Percentiles rank a stretch among this genome's conserved stretches.
phyloP scores from a whole-genome alignment of 805 yeast species.

The Kodamaea kakaduensis region DNA sequence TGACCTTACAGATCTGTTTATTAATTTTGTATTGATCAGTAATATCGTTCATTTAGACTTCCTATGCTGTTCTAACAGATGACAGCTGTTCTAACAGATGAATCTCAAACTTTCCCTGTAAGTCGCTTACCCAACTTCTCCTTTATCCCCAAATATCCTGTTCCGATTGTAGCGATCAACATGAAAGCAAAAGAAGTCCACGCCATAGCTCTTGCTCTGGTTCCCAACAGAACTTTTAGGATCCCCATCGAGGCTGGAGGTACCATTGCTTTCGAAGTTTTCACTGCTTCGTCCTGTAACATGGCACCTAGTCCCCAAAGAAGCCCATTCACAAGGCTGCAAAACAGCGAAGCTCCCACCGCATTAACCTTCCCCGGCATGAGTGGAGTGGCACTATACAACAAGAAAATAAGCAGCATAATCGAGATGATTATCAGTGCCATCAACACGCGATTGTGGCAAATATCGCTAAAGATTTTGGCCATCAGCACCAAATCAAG shows the following conservation, averaged over 20 bases:
- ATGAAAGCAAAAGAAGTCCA: constrained; percentile 58
- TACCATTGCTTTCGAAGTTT: constrained; percentile 41
- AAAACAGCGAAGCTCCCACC: constrained; percentile 27
- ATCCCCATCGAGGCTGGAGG: constrained; percentile 49
- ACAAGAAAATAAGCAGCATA: constrained; percentile 34
- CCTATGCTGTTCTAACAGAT: no score
- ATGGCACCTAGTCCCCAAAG: constrained; percentile 65
- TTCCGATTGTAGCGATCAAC: constrained; percentile 35
- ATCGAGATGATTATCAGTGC: constrained; percentile 44
- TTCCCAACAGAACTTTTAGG: constrained; percentile 42
- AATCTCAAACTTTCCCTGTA: neutral
- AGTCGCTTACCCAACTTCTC: neutral
- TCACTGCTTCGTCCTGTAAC: constrained; percentile 57
- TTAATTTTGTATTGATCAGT: no score
- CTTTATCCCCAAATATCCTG: neutral
- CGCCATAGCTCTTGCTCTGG: constrained; percentile 52
- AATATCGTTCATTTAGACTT: no score
- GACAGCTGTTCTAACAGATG: no score
- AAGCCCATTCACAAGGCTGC: constrained; percentile 33
- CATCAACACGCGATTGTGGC: constrained; percentile 54
- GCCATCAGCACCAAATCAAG: constrained; percentile 49
- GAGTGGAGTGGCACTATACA: constrained; percentile 46
- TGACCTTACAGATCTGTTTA: no score
- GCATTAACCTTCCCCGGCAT: constrained; percentile 38
- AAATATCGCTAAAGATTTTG: constrained; percentile 38